phyloP scores from a whole-genome alignment of 23 red algal species.

The Gracilariopsis chorda region DNA sequence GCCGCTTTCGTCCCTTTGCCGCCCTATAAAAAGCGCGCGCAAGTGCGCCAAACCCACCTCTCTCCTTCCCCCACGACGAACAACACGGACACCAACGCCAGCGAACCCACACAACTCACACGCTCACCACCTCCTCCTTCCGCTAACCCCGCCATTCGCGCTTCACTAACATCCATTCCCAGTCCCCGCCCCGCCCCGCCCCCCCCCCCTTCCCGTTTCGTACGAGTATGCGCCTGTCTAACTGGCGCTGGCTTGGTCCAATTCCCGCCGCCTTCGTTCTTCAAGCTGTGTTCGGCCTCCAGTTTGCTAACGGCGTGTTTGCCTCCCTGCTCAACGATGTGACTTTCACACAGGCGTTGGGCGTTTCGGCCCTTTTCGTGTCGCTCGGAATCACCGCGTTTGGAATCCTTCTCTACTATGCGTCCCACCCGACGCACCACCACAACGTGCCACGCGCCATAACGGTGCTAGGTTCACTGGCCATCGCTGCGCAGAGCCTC shows the following conservation, averaged over 20 bases:
- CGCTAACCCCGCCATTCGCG: not conserved
- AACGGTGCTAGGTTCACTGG: slow-evolving; percentile 15
- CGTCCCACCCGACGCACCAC: not conserved
- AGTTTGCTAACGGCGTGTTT: slow-evolving; percentile 41
- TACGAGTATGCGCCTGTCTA: slow-evolving; percentile 33
- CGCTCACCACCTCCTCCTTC: not conserved
- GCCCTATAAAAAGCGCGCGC: not conserved
- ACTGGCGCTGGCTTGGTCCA: slow-evolving; percentile 35
- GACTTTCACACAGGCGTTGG: slow-evolving; percentile 18
- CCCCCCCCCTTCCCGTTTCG: not conserved
- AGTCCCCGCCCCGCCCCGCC: no score
- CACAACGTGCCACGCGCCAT: not conserved
- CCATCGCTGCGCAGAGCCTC: slow-evolving; percentile 11
- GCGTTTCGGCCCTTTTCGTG: slow-evolving; percentile 2
- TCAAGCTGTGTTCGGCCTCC: slow-evolving; percentile 23
- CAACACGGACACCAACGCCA: not conserved
- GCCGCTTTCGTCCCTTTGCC: not conserved
- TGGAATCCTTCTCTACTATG: slow-evolving; percentile 26
- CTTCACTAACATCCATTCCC: no score
- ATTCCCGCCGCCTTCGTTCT: slow-evolving; percentile 35
- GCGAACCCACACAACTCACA: not conserved
- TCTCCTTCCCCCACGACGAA: not conserved
- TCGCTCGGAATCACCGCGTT: slow-evolving; percentile 21
- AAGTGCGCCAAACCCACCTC: not conserved
- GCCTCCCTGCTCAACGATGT: slow-evolving; percentile 1